Base-by-base conservation (phyloP, 2,329 filamentous ascomycete genomes). In the Raffaelea ambrosiae region DNA sequence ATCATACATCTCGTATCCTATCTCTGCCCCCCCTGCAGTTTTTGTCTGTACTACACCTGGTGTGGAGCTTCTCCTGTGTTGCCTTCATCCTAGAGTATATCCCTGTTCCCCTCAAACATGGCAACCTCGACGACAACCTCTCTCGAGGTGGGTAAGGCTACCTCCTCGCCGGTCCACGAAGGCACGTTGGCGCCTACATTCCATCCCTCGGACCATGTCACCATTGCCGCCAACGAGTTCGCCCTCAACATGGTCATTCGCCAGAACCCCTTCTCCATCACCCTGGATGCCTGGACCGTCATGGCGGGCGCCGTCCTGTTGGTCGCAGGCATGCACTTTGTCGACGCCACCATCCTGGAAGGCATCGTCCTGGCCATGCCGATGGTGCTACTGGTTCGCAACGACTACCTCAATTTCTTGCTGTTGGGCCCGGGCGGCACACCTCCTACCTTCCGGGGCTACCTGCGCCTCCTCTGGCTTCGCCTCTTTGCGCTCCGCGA, bases 381-480 rank as follows among this genome's bases (percentile, higher is more conserved):
- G 1, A 43, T 71, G 22, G 52, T 69, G 26, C 61, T 78, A 7
- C 68, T 76, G 51, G 64, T 86, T 56, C 78, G 80, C 59, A 78
- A 80, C 59, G 86, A 91, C 69, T 93, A 88, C 65, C 68, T 72
- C 46, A 84, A 83, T 61, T 93, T 88, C 65, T 69, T 91, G 53
- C 77, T 77, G 36, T 79, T 94, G 19, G 88, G 88, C 0, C 87
- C 86, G 0, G 88, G 88, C 21, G 88, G 88, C 50, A 91, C 86
- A 0, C 86, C 88, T 0, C 75, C 82, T 3, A 93, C 84, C 1
- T 76, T 86, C 39, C 54, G 66, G 5, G 88, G 87, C 54, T 94
- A 91, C 63, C 66, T 88, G 22, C 77, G 79, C 48, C 81, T 93
- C 63, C 80, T 91, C 63, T 84, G 83, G 53, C 76, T 91, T 43